Conservation (phyloP, 305 asterid genomes). For the Vinca major region DNA sequence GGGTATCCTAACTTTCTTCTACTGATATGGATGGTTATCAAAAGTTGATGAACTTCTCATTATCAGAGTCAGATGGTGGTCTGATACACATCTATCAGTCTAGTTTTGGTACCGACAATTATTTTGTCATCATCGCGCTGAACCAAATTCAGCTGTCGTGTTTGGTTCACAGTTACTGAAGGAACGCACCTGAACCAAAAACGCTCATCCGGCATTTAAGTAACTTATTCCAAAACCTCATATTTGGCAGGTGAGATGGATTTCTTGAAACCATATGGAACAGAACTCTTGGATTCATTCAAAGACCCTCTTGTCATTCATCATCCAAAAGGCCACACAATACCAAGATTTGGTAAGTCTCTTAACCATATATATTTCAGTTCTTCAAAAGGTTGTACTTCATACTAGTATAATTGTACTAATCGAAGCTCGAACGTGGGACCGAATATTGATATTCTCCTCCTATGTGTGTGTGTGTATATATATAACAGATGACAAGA, state of each 20-base stretch:
- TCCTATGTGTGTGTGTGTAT: not conserved
- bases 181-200: too few relatives aligned
- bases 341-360: constrained; percentile 81
- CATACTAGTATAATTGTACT: not conserved
- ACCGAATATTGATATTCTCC: not conserved
- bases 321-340: constrained; percentile 86
- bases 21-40: not conserved
- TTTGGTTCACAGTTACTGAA: too few relatives aligned
- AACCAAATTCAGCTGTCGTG: too few relatives aligned
- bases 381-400: not conserved
- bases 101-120: too few relatives aligned
- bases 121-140: too few relatives aligned
- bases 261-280: constrained; percentile 59
- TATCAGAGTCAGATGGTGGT: too few relatives aligned
- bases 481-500: constrained; percentile 42
- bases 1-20: too few relatives aligned
- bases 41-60: not conserved
- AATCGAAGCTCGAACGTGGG: not conserved
- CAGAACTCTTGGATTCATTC: constrained; percentile 51
- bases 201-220: too few relatives aligned
- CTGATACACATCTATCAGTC: too few relatives aligned
- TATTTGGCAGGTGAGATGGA: constrained; percentile 63
- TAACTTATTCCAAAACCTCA: too few relatives aligned
- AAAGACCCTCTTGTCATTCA: constrained; percentile 65
- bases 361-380: constrained; percentile 2